Evolutionary conservation across 306 rosid species (phyloP), one percentile per base, ranked within the genome.

Genomic region (Phaseolus lunatus): DNA sequence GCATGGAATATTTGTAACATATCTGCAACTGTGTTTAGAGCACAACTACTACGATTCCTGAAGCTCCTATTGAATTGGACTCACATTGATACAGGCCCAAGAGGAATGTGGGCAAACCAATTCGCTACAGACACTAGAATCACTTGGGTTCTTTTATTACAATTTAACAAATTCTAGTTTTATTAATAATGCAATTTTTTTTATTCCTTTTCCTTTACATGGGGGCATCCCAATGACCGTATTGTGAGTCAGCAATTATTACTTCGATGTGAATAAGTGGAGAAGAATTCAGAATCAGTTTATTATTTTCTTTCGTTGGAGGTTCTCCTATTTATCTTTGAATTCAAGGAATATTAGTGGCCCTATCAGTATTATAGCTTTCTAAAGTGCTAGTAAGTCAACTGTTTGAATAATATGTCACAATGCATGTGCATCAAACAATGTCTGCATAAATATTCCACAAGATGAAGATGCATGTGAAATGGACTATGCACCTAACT

Each of bases 401-500:
- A 45, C 2, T 24, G 79, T 35, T 67, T 44, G 67, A 9, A 39
- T 56, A 47, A 69, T 73, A 48, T 54, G 72, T 37, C 71, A 78
- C 70, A 37, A 35, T 37, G 14, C 78, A 85, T 83, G 70, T 78
- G 79, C 67, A 66, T 52, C 62, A 47, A 67, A 67, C 20, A 13
- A 61, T 68, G 76, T 29, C 43, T 33, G 22, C 29, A 72, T 49
- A 37, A 53, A 54, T 58, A 59, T n/a, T 45, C 61, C 70, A 61
- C 59, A 43, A 66, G 75, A 79, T 77, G 77, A 66, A 78, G 77
- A 84, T 68, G 44, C 73, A 56, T 63, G 73, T 57, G 50, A 80
- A 79, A 75, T 49, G 52, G 75, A 78, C 81, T 52, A 54, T 56
- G 77, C 45, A 83, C 74, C 81, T 74, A 85, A 75, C 70, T 7